Percentiles rank a stretch among this genome's conserved stretches.
phyloP scores from a whole-genome alignment of 2,329 filamentous ascomycete species.

The Thelonectria blattea region DNA sequence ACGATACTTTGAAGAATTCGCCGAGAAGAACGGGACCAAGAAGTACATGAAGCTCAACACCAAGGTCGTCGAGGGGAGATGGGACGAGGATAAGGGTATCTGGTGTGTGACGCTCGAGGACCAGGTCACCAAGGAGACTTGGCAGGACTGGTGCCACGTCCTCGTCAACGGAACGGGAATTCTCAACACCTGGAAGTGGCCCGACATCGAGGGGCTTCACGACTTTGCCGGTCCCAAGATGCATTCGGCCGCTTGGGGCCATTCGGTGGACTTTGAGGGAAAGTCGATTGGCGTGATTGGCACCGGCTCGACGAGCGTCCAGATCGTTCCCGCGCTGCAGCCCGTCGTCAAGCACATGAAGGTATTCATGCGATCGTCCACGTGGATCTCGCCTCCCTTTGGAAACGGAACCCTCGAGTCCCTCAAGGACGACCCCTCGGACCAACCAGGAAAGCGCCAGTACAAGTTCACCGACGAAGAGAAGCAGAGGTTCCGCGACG shows the following conservation, averaged over 20 bases:
- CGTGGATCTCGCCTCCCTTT: constrained; percentile 37
- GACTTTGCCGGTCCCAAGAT: constrained; percentile 57
- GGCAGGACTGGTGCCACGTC: constrained; percentile 51
- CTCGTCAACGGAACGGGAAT: constrained; percentile 56
- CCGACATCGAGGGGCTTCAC: constrained; percentile 56
- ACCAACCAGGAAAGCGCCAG: constrained; percentile 46
- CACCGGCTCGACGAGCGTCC: constrained; percentile 58
- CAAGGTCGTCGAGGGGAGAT: constrained; percentile 49
- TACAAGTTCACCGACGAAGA: constrained; percentile 49
- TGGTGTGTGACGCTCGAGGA: constrained; percentile 44
- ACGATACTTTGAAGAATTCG: constrained; percentile 50
- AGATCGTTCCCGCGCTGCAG: constrained; percentile 55
- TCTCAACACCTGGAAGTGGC: constrained; percentile 59
- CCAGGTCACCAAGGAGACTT: constrained; percentile 26
- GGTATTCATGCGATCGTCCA: constrained; percentile 40
- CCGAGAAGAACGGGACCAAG: constrained; percentile 45
- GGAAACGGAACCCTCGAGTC: constrained; percentile 39
- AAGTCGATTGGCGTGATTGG: constrained; percentile 56
- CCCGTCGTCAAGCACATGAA: constrained; percentile 37
- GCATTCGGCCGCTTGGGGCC: constrained; percentile 59
- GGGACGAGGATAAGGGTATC: constrained; percentile 49
- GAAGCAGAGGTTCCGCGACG: constrained; percentile 46
- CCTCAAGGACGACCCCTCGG: constrained; percentile 36
- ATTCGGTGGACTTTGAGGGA: constrained; percentile 30
- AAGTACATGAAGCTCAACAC: constrained; percentile 52